Evolutionary conservation across 306 rosid genomes (phyloP).

Genomic region (Hylodesmum podocarpum): DNA sequence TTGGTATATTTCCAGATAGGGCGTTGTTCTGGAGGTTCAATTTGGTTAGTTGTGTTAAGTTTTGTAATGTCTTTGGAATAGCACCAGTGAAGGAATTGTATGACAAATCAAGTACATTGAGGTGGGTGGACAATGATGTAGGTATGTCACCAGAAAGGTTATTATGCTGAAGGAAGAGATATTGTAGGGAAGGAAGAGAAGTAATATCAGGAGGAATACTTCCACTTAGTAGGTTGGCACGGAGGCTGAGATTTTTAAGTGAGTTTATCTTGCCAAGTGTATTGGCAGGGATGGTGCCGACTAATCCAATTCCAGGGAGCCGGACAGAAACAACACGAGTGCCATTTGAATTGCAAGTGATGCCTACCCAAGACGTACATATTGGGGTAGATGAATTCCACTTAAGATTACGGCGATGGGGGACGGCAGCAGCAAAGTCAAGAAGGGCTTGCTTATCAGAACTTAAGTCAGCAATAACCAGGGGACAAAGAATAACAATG

Average conservation of each 20-base stretch:
- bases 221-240: conserved; percentile 78
- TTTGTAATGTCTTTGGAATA: conserved; percentile 58
- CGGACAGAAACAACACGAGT: conserved; percentile 58
- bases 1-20: conserved; percentile 76
- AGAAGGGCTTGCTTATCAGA: conserved; percentile 81
- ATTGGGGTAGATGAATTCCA: conserved; percentile 52
- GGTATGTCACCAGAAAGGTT: conserved; percentile 83
- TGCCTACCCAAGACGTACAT: conserved; percentile 71
- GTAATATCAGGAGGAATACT: conserved; percentile 68
- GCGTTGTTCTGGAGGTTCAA: conserved; percentile 84
- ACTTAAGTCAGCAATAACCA: conserved; percentile 58
- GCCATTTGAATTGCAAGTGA: conserved; percentile 48
- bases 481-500: conserved; percentile 49
- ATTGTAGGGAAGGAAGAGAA: conserved; percentile 72
- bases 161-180: conserved; percentile 80
- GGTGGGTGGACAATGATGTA: conserved; percentile 50
- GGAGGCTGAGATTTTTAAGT: conserved; percentile 70
- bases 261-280: conserved; percentile 79
- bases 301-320: conserved; percentile 83
- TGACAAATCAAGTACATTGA: conserved; percentile 75
- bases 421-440: conserved; percentile 53
- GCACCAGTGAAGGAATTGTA: conserved; percentile 72
- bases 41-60: conserved; percentile 67
- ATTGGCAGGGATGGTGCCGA: conserved; percentile 69
- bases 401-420: conserved; percentile 69